Percentiles rank a stretch among this genome's conserved stretches.
These are phyloP conservation scores for Penicillium coprophilum DNA, from an alignment of 495 filamentous ascomycete species.

Conservation along the genomic window DNA sequence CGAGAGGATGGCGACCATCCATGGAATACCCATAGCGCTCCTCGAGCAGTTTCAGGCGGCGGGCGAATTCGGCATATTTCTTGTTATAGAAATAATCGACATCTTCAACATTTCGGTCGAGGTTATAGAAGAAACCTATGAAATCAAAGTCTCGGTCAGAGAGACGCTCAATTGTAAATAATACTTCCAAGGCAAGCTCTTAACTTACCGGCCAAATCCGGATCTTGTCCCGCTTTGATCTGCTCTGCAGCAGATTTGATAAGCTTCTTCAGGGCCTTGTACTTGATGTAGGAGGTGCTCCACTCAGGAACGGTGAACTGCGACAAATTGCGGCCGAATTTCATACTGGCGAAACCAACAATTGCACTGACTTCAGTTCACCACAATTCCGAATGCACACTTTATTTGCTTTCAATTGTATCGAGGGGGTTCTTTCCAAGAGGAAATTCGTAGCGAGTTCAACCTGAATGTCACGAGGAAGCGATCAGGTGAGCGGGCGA, in stretches of 20 bases:
- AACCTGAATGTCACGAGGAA: conserved; percentile 21
- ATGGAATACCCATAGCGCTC: conserved; percentile 72
- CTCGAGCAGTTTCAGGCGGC: conserved; percentile 79
- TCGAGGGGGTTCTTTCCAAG: neutral
- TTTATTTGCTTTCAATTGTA: neutral
- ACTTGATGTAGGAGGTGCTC: conserved; percentile 90
- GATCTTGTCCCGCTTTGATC: conserved; percentile 63
- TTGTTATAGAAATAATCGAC: conserved; percentile 96
- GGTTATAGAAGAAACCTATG: conserved; percentile 87
- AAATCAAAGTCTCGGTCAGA: conserved; percentile 18
- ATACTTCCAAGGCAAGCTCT: neutral
- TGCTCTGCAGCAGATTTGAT: conserved; percentile 73
- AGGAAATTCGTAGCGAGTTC: conserved; percentile 3
- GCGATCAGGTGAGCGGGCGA: conserved; percentile 28
- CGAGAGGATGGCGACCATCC: conserved; percentile 51
- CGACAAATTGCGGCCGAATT: conserved; percentile 80
- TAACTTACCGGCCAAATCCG: conserved; percentile 72
- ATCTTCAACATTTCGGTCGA: conserved; percentile 94
- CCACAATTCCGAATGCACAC: conserved; percentile 5
- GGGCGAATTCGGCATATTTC: conserved; percentile 78
- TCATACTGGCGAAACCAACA: conserved; percentile 54
- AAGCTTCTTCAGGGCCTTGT: conserved; percentile 92
- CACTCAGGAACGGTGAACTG: conserved; percentile 97
- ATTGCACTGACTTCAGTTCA: neutral
- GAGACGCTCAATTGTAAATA: conserved; percentile 8